These are phyloP conservation scores for Talaromyces borbonicus DNA, from an alignment of 495 filamentous ascomycete species.

Conservation along the genomic window DNA sequence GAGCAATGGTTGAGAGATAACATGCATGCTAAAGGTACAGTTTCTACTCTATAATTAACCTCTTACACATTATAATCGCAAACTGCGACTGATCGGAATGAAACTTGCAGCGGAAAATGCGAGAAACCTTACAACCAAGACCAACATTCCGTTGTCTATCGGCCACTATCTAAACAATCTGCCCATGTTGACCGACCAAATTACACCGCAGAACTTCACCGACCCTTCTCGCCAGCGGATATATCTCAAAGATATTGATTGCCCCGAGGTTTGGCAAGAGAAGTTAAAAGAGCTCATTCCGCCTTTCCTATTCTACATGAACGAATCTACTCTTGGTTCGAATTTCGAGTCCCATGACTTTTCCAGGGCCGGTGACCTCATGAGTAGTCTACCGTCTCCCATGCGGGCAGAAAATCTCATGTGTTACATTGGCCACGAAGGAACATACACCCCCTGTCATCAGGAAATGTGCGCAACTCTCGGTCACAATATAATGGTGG, in stretches of 20 bases:
- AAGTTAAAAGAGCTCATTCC: constrained; percentile 70
- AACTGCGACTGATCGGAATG: background rate
- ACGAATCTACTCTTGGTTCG: constrained; percentile 56
- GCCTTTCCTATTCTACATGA: constrained; percentile 72
- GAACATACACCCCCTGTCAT: constrained; percentile 92
- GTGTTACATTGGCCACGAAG: constrained; percentile 97
- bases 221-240: constrained; percentile 69
- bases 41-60: background rate
- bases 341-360: constrained; percentile 39
- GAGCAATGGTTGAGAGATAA: constrained; percentile 65
- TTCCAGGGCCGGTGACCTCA: constrained; percentile 71
- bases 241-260: constrained; percentile 94
- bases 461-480: constrained; percentile 96
- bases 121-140: constrained; percentile 59
- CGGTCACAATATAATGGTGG: constrained; percentile 96
- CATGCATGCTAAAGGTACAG: constrained; percentile 60
- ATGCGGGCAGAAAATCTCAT: constrained; percentile 94
- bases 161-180: constrained; percentile 83
- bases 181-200: constrained; percentile 65
- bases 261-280: constrained; percentile 72
- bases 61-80: background rate
- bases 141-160: constrained; percentile 68
- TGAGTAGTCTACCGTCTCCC: constrained; percentile 76
- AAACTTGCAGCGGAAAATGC: constrained; percentile 47
- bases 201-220: constrained; percentile 54